Conservation (phyloP, 2,329 filamentous ascomycete genomes). For the Ophiosphaerella narmari region DNA sequence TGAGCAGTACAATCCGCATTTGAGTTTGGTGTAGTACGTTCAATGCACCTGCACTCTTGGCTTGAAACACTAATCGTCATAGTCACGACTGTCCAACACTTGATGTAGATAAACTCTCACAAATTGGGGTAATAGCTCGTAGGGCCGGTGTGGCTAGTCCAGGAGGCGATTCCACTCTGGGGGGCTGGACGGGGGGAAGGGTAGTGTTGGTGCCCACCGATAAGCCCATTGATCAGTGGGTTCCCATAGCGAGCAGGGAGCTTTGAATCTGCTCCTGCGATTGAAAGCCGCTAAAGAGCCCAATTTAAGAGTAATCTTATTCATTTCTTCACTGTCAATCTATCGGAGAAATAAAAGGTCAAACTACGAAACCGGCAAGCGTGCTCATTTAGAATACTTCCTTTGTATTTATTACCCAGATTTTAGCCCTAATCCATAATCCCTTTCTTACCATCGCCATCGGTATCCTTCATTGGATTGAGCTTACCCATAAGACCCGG, state of each 20-base stretch:
- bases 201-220: slow-evolving; percentile 49
- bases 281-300: background rate
- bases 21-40: slow-evolving; percentile 50
- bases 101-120: slow-evolving; percentile 20
- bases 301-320: too few species aligned
- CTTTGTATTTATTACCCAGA: too few species aligned
- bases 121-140: slow-evolving; percentile 24
- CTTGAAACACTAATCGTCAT: too few species aligned
- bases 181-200: slow-evolving; percentile 42
- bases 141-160: slow-evolving; percentile 30
- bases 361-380: too few species aligned
- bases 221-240: slow-evolving; percentile 45
- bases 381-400: too few species aligned
- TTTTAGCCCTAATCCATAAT: slow-evolving; percentile 51
- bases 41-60: background rate
- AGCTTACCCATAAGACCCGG: slow-evolving; percentile 58
- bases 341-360: too few species aligned
- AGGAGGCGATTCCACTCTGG: slow-evolving; percentile 20
- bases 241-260: slow-evolving; percentile 37
- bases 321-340: too few species aligned
- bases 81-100: slow-evolving; percentile 36
- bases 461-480: slow-evolving; percentile 59
- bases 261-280: slow-evolving; percentile 16
- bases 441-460: slow-evolving; percentile 60
- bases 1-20: slow-evolving; percentile 44